Percentiles rank a stretch among this genome's conserved stretches.
These are phyloP conservation scores for Leccinum ochraceum DNA, from an alignment of 768 basidiomycete species.

Conservation along the genomic window DNA sequence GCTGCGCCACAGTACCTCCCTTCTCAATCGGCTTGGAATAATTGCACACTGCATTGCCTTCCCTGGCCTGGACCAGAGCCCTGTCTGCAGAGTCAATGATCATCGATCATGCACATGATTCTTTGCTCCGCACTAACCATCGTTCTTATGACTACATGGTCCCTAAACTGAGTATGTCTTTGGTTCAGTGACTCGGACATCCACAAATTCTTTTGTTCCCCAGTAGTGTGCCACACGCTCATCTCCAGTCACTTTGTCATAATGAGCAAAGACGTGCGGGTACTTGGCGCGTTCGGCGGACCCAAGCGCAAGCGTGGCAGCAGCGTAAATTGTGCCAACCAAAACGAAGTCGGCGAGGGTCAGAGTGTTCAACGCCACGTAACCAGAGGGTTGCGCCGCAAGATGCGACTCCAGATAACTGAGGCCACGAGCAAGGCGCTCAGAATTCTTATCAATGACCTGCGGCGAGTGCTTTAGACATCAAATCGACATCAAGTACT, in stretches of 20 bases:
- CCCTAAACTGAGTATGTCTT: not conserved
- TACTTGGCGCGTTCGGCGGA: slow-evolving; percentile 16
- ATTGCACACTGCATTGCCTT: no score
- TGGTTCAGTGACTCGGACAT: slow-evolving; percentile 7
- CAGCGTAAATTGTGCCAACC: slow-evolving; percentile 6
- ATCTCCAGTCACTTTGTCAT: slow-evolving; percentile 20
- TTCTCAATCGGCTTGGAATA: no score
- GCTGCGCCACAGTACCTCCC: no score
- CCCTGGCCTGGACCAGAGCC: no score
- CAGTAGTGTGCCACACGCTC: slow-evolving; percentile 14
- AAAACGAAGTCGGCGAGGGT: slow-evolving; percentile 26
- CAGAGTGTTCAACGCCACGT: slow-evolving; percentile 13
- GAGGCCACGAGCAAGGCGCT: slow-evolving; percentile 6
- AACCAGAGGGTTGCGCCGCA: slow-evolving; percentile 6
- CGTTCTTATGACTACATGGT: not conserved
- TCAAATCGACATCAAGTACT: no score
- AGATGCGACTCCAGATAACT: slow-evolving; percentile 20
- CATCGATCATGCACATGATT: no score
- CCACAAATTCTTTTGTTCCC: slow-evolving; percentile 10
- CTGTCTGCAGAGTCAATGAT: no score
- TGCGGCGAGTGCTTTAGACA: not conserved
- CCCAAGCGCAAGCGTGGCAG: slow-evolving; percentile 10
- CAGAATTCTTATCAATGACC: not conserved
- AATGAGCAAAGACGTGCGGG: slow-evolving; percentile 20
- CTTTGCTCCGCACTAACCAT: not conserved